Evolutionary conservation across 169 alveolate genomes (phyloP).

Genomic region (Besnoitia besnoiti): DNA sequence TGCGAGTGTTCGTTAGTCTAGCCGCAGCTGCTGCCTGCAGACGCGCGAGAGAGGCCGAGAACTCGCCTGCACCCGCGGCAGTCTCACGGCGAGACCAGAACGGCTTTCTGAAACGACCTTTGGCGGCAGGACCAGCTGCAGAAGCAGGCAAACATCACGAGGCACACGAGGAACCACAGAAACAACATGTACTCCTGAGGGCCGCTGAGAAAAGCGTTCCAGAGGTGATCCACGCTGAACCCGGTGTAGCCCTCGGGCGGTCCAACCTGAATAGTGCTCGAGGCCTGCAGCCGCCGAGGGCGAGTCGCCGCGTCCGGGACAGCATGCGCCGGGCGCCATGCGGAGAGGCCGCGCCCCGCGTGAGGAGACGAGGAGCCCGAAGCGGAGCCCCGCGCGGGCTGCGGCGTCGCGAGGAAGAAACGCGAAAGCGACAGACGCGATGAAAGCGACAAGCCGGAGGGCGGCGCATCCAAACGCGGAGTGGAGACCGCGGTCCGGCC

Average conservation of each 20-base stretch:
- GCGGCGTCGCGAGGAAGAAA: neutral
- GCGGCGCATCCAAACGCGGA: neutral
- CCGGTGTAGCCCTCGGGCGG: conserved; percentile 54
- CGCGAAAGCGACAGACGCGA: neutral
- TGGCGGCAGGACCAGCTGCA: conserved; percentile 65
- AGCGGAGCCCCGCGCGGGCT: too few relatives aligned
- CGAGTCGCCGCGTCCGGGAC: neutral
- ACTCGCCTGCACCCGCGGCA: too few relatives aligned
- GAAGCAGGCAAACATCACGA: conserved; percentile 35
- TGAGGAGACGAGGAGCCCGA: too few relatives aligned
- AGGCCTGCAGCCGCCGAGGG: conserved; percentile 40
- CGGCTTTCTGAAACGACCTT: conserved; percentile 48
- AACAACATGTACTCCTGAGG: conserved; percentile 56
- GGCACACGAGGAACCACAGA: neutral
- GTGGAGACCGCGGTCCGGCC: neutral
- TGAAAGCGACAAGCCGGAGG: neutral
- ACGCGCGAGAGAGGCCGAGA: too few relatives aligned
- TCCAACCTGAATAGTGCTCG: conserved; percentile 38
- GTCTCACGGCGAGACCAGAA: conserved; percentile 53
- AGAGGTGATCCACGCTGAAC: conserved; percentile 37
- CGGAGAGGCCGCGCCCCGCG: neutral
- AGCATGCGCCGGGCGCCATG: neutral
- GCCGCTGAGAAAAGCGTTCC: conserved; percentile 52
- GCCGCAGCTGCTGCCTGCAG: too few relatives aligned
- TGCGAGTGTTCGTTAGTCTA: too few relatives aligned